Base-by-base conservation (phyloP, 176 grass and related monocot species). In the Oryza punctata region DNA sequence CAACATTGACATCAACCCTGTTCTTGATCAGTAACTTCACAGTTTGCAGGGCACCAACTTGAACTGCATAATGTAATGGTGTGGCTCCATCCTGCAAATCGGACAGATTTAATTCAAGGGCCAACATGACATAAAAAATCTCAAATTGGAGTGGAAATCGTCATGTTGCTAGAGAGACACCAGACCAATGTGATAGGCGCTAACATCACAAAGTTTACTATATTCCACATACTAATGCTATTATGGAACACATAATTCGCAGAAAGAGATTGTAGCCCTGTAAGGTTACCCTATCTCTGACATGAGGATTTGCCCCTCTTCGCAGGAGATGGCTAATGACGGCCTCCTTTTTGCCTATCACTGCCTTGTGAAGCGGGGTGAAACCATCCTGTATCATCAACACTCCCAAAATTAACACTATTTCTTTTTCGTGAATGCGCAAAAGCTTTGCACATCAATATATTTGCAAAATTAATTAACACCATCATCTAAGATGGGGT, bases 341-440 rank as follows among this genome's bases (percentile, higher is more conserved):
- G 40, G 93, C 91, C 88, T 99, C 96, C 32, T 96, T 99, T 88
- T 99, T 99, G 11, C 96, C 96, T 57, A 96, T 99, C 26, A 99
- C 28, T 0, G 86, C 89, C 63, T 91, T 99, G 74, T 99, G 93
- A 88, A 96, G 93, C 70, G 93, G 41, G 32, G 91, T 94, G 66
- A 90, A 88, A 13, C 96, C 91, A 90, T 96, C 96, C 93, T 99
- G 89, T 73, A 78, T 78, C 28, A 88, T 44, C 78, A 85, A 41
- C 4, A 79, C 2, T 35, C 69, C n/a, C 10, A 2, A 63, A 63
- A 81, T 81, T 49, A 86, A 47, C 46, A 29, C 21, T 2, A 41
- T 4, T 38, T 38, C 37, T 38, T 38, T 38, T 9, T 38, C 37
- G 37, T 38, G 37, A 38, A 38, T 0, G 4, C 7, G 37, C 7